Evolutionary conservation across 2,329 filamentous ascomycete genomes (phyloP), one percentile per base, ranked within the genome.

Genomic region (Mycocentrospora acerina): DNA sequence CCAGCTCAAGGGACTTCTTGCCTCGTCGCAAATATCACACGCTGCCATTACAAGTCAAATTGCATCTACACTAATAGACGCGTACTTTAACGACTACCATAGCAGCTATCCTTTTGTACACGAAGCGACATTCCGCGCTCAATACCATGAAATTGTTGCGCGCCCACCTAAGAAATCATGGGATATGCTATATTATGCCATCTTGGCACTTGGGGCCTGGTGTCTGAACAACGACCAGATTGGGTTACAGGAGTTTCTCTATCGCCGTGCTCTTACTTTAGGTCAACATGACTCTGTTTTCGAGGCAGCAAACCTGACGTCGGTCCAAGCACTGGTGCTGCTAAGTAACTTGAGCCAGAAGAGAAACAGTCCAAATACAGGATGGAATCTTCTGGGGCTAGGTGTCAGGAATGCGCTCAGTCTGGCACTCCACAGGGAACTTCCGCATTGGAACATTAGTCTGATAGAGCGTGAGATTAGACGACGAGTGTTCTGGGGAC

Each of bases 361-460:
- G 18, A 34, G 51, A 2, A 58, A 58, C 15, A 50, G 47, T 7
- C 53, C 53, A 19, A 58, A 58, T 9, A 57, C 53, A 3, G 55
- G 53, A 26, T 58, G 55, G 55, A 57, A 57, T 29, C 37, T 58
- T 11, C 37, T 58, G 5, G 55, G 55, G 4, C 51, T 58, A 18
- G 53, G 48, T 11, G 53, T 57, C 15, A 53, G 55, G 14, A 55
- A 54, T 15, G 55, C 53, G 4, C 37, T 57, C 3, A 58, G 53
- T 35, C 36, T 58, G 12, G 55, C 55, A n/a, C 41, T 58, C 5
- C 55, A 58, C 15, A 46, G 55, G 28, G 55, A 58, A 39, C 36
- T 58, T 7, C 55, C 55, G 6, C 55, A 58, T 38, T 58, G 55
- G 55, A 55, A 55, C 9, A 55, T 58, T 15, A 55, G 51, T 19